Evolutionary conservation across 805 yeast species (phyloP), one percentile per base, ranked within the genome.

Genomic region (Ogataea kodamae): DNA sequence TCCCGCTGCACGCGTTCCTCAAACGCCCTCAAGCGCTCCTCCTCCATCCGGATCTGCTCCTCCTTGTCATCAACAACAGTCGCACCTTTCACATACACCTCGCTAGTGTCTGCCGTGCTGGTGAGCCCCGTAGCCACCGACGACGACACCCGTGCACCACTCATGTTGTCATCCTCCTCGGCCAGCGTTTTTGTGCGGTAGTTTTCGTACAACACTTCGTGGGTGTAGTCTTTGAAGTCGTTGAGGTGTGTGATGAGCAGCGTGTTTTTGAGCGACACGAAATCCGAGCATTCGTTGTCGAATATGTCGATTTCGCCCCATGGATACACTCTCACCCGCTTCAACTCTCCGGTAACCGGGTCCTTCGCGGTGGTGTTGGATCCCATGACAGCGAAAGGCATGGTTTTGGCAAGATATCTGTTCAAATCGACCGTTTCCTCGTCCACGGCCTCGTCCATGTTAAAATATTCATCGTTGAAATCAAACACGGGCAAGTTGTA

Each of bases 1-100:
- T 87, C 96, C 54, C 81, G 84, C 62, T 88, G 96, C 16, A 88
- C 94, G 49, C 92, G 71, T 60, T 81, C 87, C 63, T 88, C 96
- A 57, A 84, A 85, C 26, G 85, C 83, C 52, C 72, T 79, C 54
- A 88, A 70, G 62, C 94, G 75, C 62, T 85, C 95, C 63, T 88
- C 96, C 61, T 88, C 96, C 33, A 81, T 66, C 51, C 84, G 78
- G 51, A 87, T 83, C 62, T 86, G 94, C 61, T 86, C 95, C 59
- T 88, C 97, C 60, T 90, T 84, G 23, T 49, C 52, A 20, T 30
- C 32, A 9, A 32, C 35, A 13, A 32, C 21, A 7, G 21, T 9
- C 10, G 22, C 31, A 6, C 20, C 21, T 12, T 18, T 23, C 21
- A 10, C 20, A 21, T 18, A 23, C 21, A 27, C 30, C 11, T 22